Conservation (phyloP, 1,284 basidiomycete genomes). For the Mycena sp. region DNA sequence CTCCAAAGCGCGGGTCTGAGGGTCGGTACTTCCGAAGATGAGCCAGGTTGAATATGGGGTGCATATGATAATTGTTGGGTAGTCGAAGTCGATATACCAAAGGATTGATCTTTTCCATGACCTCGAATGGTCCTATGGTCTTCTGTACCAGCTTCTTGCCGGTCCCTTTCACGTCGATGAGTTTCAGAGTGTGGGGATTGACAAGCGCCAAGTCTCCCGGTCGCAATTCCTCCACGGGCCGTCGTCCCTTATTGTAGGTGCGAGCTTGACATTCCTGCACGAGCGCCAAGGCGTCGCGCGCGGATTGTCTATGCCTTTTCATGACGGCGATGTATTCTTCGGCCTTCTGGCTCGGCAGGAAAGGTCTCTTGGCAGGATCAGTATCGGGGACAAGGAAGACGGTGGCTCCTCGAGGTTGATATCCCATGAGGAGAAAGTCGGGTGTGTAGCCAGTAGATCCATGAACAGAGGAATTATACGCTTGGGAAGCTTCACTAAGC, state of each 20-base stretch:
- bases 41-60: slow-evolving; percentile 9
- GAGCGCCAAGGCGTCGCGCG: slow-evolving; percentile 7
- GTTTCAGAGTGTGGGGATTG: slow-evolving; percentile 21
- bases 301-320: background rate
- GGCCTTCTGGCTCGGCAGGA: background rate
- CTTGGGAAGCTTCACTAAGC: no score
- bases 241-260: slow-evolving; percentile 13
- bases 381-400: no score
- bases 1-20: background rate
- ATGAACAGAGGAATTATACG: no score
- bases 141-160: no score
- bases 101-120: slow-evolving; percentile 1
- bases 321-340: slow-evolving; percentile 43
- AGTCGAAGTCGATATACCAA: slow-evolving; percentile 10
- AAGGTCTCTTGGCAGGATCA: no score
- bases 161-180: slow-evolving; percentile 13
- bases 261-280: no score
- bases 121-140: no score
- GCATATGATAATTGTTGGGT: slow-evolving; percentile 7
- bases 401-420: no score
- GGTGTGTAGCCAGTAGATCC: no score
- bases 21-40: slow-evolving; percentile 6
- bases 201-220: slow-evolving; percentile 5
- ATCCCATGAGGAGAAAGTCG: no score
- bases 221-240: slow-evolving; percentile 2